Evolutionary conservation across 345 rosid species (phyloP).

Genomic region (Sisymbrium irio): DNA sequence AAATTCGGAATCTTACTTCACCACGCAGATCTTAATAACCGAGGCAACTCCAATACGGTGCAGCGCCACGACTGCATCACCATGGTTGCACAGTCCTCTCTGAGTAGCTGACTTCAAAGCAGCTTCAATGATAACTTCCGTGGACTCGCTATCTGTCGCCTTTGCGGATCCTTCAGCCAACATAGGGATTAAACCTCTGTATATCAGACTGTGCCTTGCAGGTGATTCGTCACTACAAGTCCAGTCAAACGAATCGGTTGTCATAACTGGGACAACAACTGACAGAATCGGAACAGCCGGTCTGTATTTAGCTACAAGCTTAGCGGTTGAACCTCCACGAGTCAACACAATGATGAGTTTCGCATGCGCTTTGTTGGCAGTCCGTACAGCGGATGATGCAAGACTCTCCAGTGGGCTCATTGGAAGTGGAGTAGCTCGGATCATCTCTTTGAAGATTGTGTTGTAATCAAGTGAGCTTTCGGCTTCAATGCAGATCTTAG

Average conservation of each 20-base stretch:
- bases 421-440: conserved; percentile 80
- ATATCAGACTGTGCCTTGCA: conserved; percentile 81
- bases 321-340: conserved; percentile 87
- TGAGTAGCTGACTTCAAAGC: conserved; percentile 63
- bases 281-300: conserved; percentile 93
- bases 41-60: conserved; percentile 89
- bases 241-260: conserved; percentile 91
- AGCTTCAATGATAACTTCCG: conserved; percentile 71
- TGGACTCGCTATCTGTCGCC: conserved; percentile 90
- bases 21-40: conserved; percentile 80
- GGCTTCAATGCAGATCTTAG: conserved; percentile 73
- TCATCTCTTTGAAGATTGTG: conserved; percentile 81
- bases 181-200: conserved; percentile 76
- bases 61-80: conserved; percentile 79
- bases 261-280: conserved; percentile 78
- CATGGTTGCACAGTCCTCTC: conserved; percentile 61
- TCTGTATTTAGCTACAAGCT: conserved; percentile 85
- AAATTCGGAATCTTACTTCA: conserved; percentile 42
- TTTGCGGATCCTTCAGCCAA: conserved; percentile 88
- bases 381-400: conserved; percentile 88
- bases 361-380: conserved; percentile 85
- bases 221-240: conserved; percentile 81
- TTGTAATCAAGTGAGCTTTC: conserved; percentile 82
- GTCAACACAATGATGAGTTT: conserved; percentile 84
- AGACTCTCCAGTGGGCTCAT: conserved; percentile 96